Evolutionary conservation across 306 rosid species (phyloP).

Genomic region (Malus asiatica): DNA sequence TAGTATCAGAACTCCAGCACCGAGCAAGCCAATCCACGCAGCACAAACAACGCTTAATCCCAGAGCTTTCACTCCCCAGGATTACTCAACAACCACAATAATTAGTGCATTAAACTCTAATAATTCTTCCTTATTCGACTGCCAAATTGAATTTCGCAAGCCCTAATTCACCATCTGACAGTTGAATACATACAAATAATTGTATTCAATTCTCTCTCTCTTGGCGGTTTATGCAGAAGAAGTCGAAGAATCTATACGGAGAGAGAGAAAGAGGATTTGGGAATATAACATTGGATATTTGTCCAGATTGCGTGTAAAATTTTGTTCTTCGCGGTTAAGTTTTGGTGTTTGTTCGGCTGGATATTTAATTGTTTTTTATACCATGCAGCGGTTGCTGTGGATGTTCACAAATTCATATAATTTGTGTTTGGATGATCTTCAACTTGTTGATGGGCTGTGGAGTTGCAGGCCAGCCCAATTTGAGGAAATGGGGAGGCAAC

Average conservation of each 20-base stretch:
- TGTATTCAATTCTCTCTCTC: too few relatives aligned
- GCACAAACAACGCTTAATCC: slow-evolving; percentile 43
- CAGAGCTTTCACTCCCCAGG: slow-evolving; percentile 58
- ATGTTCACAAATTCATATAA: background rate
- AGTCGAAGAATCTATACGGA: background rate
- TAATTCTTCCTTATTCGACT: background rate
- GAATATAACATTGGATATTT: background rate
- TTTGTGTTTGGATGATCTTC: background rate
- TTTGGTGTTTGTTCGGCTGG: background rate
- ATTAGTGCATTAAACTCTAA: slow-evolving; percentile 15
- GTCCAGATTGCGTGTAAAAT: background rate
- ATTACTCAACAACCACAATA: slow-evolving; percentile 18
- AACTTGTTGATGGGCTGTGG: background rate
- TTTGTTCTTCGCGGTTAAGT: background rate
- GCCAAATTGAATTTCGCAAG: background rate
- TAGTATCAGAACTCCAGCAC: slow-evolving; percentile 39
- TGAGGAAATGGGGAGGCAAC: background rate
- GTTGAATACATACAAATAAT: background rate
- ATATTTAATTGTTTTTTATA: background rate
- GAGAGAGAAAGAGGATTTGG: background rate
- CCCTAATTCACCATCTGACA: slow-evolving; percentile 19
- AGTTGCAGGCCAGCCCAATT: background rate
- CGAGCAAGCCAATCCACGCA: slow-evolving; percentile 46
- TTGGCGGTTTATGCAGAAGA: background rate
- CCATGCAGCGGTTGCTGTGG: background rate